Percentiles rank a stretch among this genome's conserved stretches.
phyloP scores from a whole-genome alignment of 352 stramenopile species.

The Phytopythium oedochilum region DNA sequence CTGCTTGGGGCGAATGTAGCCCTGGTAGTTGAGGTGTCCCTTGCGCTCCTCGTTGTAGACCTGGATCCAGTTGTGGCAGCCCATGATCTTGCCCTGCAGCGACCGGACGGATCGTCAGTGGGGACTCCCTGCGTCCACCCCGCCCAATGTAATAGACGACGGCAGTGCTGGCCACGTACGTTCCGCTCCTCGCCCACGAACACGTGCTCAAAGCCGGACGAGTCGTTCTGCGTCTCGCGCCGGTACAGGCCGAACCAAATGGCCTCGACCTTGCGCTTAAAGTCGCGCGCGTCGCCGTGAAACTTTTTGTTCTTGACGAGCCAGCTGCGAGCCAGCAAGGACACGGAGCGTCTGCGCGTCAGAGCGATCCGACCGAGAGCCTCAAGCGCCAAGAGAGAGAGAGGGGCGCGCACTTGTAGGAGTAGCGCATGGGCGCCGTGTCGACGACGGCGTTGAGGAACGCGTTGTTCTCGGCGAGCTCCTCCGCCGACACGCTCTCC shows the following conservation, averaged over 20 bases:
- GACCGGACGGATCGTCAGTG: no score
- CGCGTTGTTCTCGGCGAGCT: constrained; percentile 86
- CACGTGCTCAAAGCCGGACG: constrained; percentile 95
- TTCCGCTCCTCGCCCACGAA: constrained; percentile 96
- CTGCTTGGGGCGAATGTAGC: constrained; percentile 90
- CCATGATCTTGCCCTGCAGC: constrained; percentile 78
- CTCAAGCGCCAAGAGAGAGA: background rate
- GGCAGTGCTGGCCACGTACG: constrained; percentile 42
- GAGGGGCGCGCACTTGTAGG: constrained; percentile 60
- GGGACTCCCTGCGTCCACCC: no score
- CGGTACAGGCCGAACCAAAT: constrained; percentile 96
- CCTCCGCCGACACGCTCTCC: constrained; percentile 83
- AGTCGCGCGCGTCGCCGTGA: constrained; percentile 54
- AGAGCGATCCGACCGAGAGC: no score
- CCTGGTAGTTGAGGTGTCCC: constrained; percentile 91
- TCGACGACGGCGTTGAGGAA: constrained; percentile 93
- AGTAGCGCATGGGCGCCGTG: constrained; percentile 93
- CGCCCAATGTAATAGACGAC: no score
- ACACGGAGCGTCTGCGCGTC: no score
- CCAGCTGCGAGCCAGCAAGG: constrained; percentile 29
- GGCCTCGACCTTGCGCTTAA: constrained; percentile 90
- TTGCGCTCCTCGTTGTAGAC: constrained; percentile 95
- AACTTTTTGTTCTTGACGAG: constrained; percentile 86
- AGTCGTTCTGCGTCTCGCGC: constrained; percentile 83
- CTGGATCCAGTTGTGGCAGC: constrained; percentile 97